These are phyloP conservation scores for Malus hybrid DNA, from an alignment of 331 rosid genomes.

Conservation along the genomic window DNA sequence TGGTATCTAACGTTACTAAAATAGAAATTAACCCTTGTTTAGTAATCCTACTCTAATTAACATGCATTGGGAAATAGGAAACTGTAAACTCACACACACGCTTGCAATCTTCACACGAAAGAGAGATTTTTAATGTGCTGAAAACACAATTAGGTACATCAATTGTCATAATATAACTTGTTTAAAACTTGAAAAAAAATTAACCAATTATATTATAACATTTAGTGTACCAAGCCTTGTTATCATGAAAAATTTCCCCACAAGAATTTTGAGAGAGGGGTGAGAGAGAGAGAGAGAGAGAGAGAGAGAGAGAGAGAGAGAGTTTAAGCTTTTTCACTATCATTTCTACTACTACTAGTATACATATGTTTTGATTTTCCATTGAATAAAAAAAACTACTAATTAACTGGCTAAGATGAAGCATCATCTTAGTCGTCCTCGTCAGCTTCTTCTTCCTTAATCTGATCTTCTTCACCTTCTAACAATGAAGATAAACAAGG, in stretches of 20 bases:
- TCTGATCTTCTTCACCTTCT: conserved; percentile 34
- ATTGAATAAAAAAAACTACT: not conserved
- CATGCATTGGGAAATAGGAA: conserved; percentile 10
- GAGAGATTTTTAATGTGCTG: no score
- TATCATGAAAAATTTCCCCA: no score
- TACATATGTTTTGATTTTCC: conserved; percentile 18
- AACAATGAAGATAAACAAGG: conserved; percentile 36
- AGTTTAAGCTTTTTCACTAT: conserved; percentile 7
- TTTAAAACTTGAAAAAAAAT: no score
- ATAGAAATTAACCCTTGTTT: not conserved
- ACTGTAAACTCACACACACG: not conserved
- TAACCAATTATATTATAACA: no score
- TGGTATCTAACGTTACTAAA: not conserved
- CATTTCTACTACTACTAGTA: conserved; percentile 14
- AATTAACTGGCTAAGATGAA: conserved; percentile 20
- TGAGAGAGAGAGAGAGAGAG: conserved; percentile 5
- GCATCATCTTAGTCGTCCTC: not conserved
- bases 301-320: conserved; percentile 7
- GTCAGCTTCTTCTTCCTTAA: conserved; percentile 12
- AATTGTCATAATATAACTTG: no score
- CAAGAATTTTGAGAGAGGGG: not conserved
- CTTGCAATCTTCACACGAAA: no score
- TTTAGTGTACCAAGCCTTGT: accelerated
- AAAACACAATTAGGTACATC: accelerated
- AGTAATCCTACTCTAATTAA: not conserved